These are phyloP conservation scores for Guyanaporus albipodus DNA, from an alignment of 768 basidiomycete species.

Conservation along the genomic window DNA sequence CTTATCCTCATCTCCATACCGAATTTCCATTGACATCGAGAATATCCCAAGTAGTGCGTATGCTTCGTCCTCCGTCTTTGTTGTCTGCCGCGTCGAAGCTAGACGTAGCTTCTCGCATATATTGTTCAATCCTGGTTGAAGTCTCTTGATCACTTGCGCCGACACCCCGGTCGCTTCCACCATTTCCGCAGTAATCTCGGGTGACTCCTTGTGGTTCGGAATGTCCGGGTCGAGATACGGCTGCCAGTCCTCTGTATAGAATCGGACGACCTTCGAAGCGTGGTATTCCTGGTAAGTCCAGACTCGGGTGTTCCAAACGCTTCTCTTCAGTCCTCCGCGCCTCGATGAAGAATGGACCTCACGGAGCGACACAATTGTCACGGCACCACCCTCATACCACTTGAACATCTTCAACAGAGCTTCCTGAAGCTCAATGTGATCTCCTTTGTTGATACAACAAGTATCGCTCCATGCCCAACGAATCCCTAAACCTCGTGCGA, in stretches of 20 bases:
- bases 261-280: neutral
- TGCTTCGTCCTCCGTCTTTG: neutral
- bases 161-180: neutral
- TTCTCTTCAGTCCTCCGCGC: neutral
- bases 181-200: neutral
- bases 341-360: neutral
- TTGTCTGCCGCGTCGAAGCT: neutral
- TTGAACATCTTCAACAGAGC: neutral
- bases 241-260: neutral
- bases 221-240: neutral
- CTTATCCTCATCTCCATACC: neutral
- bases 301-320: neutral
- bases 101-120: neutral
- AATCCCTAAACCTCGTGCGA: neutral
- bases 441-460: neutral
- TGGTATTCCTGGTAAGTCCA: neutral
- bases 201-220: neutral
- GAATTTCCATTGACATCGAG: neutral
- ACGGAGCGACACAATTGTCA: neutral
- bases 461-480: neutral
- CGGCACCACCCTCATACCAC: neutral
- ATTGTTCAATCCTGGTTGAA: neutral
- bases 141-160: neutral
- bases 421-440: neutral
- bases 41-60: neutral